Evolutionary conservation across 805 yeast genomes (phyloP).

Genomic region (Yamadazyma phyllophila): DNA sequence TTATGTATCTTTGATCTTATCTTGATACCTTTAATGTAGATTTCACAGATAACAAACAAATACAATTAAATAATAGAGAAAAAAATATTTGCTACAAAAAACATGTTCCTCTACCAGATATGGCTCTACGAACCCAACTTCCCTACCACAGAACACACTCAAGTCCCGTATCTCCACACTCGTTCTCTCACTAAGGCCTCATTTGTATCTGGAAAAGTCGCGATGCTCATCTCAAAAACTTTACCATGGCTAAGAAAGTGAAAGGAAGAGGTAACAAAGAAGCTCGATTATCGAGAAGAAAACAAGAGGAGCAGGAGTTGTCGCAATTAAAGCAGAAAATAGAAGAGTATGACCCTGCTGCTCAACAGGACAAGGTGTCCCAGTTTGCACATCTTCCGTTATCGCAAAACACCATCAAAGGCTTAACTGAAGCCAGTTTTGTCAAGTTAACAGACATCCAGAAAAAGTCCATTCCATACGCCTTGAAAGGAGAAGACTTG

Average conservation of each 20-base stretch:
- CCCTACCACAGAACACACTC: too few species aligned
- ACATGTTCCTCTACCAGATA: too few species aligned
- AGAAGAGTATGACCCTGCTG: slow-evolving; percentile 49
- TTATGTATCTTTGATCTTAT: too few species aligned
- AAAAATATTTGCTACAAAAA: too few species aligned
- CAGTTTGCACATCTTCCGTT: slow-evolving; percentile 81
- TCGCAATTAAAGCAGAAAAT: slow-evolving; percentile 49
- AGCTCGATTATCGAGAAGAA: slow-evolving; percentile 20
- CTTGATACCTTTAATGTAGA: too few species aligned
- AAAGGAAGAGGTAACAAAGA: slow-evolving; percentile 17
- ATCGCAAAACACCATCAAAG: slow-evolving; percentile 59
- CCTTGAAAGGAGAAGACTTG: slow-evolving; percentile 75
- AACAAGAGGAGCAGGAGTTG: slow-evolving; percentile 34
- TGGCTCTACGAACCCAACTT: neutral
- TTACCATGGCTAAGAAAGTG: slow-evolving; percentile 19
- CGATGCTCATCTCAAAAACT: slow-evolving; percentile 2
- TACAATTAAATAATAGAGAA: too few species aligned
- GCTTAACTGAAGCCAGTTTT: slow-evolving; percentile 77
- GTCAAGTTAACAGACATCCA: slow-evolving; percentile 85
- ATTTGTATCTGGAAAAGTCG: neutral
- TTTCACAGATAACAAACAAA: too few species aligned
- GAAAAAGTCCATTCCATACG: slow-evolving; percentile 67
- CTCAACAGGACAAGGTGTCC: slow-evolving; percentile 22
- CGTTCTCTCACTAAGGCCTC: neutral
- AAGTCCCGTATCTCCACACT: too few species aligned